A percentile compares a stretch with the other conserved stretches of the same genome.
These are phyloP conservation scores for Hippophae tibetana DNA, from an alignment of 306 rosid species.

Conservation along the genomic window DNA sequence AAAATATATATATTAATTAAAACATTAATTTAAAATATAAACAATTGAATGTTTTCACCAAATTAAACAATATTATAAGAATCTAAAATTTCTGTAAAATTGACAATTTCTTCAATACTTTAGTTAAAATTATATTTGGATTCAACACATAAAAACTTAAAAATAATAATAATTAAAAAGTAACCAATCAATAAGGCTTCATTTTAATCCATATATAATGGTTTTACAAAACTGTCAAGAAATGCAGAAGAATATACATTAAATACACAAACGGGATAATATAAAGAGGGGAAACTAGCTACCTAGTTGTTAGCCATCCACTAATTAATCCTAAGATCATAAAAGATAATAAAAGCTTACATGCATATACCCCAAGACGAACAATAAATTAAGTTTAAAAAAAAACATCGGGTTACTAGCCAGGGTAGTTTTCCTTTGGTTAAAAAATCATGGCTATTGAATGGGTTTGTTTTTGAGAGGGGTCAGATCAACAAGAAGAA, in stretches of 20 bases:
- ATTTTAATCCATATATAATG: slow-evolving; percentile 24
- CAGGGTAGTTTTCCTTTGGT: no score
- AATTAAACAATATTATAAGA: no score
- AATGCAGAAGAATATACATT: slow-evolving; percentile 14
- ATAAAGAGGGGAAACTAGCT: slow-evolving; percentile 19
- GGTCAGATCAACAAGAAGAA: neutral
- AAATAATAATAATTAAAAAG: no score
- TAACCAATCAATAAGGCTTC: slow-evolving; percentile 14
- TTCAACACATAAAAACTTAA: no score
- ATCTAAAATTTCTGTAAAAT: no score
- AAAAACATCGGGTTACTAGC: neutral
- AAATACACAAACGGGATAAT: slow-evolving; percentile 24
- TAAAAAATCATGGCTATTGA: slow-evolving; percentile 7
- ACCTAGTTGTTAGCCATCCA: slow-evolving; percentile 49
- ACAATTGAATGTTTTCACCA: no score
- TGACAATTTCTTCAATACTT: no score
- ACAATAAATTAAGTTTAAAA: neutral
- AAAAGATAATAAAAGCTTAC: slow-evolving; percentile 31
- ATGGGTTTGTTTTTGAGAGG: neutral
- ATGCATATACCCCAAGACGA: slow-evolving; percentile 21
- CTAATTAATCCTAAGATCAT: slow-evolving; percentile 30
- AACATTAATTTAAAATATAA: no score
- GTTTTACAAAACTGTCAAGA: slow-evolving; percentile 34
- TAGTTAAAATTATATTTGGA: no score
- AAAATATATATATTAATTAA: no score